Base-by-base conservation (phyloP, 176 grass and related monocot genomes). In the Oryza meridionalis region DNA sequence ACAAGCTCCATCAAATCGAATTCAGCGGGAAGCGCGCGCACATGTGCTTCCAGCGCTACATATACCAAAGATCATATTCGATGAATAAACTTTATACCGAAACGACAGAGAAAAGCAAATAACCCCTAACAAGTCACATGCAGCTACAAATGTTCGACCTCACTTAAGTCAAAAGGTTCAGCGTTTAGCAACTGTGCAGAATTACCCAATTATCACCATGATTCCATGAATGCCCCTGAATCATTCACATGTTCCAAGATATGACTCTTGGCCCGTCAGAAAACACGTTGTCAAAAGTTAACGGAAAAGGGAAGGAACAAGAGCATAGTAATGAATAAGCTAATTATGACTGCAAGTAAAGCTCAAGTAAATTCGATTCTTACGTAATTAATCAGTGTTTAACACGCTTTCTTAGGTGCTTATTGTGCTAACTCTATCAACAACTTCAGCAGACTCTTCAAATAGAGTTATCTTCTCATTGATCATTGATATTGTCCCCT, bases 241-340 rank as follows among this genome's bases (percentile, higher is more conserved):
- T 65, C 70, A 51, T 53, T 76, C 65, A n/a, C 69, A n/a, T 55
- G 70, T 71, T 66, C 78, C n/a, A 67, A 67, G 72, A 77, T 82
- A n/a, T 44, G 55, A 21, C 47, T 67, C 66, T 40, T 37, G 43
- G 6, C 42, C 65, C 1, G 0, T 61, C 10, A 4, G 62, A 53
- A 11, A 64, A 17, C 31, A 53, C 11, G 2, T 32, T 67, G n/a
- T 55, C 32, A 75, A 58, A 86, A 42, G 58, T 72, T 72, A 4
- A 14, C 5, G 19, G 25, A 26, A 12, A 14, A 44, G 19, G 19
- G 21, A 26, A 12, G 11, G 42, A 64, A 63, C 65, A 21, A 64
- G 15, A 25, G 35, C 21, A 5, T 22, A 73, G 26, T 6, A 15
- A 53, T 24, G 15, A 4, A 81, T 35, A 22, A 10, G 3, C 40